A percentile compares a stretch with the other conserved stretches of the same genome.
phyloP scores from a whole-genome alignment of 495 filamentous ascomycete species.

The Penicillium longicatenatum region DNA sequence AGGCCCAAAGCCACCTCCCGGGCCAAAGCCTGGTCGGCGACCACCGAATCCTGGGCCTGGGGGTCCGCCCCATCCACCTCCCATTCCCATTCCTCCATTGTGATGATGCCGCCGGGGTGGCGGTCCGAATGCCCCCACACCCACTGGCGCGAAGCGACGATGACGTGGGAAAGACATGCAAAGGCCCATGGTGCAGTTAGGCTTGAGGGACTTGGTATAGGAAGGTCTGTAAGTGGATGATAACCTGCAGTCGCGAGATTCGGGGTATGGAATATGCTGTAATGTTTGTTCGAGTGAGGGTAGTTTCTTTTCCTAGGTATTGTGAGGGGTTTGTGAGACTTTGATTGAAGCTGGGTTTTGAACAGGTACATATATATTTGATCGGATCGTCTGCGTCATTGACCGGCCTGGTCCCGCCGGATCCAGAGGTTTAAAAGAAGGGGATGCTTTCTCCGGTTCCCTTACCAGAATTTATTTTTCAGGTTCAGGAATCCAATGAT shows the following conservation, averaged over 20 bases:
- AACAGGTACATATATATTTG: neutral
- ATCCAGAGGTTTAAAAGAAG: neutral
- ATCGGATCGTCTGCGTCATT: slow-evolving; percentile 18
- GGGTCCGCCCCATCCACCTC: too few relatives aligned
- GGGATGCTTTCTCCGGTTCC: neutral
- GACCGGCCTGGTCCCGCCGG: slow-evolving; percentile 5
- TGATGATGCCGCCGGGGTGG: slow-evolving; percentile 14
- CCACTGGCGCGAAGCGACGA: slow-evolving; percentile 7
- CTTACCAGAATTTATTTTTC: neutral
- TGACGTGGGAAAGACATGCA: slow-evolving; percentile 23
- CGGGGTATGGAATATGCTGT: neutral
- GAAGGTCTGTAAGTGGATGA: neutral
- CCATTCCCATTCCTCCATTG: slow-evolving; percentile 11
- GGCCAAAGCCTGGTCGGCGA: neutral
- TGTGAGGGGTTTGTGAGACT: neutral
- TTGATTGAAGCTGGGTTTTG: neutral
- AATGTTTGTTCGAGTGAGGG: neutral
- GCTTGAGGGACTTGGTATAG: neutral
- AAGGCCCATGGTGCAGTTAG: slow-evolving; percentile 22
- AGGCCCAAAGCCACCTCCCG: neutral
- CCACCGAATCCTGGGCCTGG: too few relatives aligned
- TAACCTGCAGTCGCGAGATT: neutral
- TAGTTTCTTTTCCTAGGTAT: neutral
- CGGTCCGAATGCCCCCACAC: slow-evolving; percentile 15
- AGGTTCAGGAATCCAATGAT: too few relatives aligned